Conservation (phyloP, 768 basidiomycete species). For the Coprinellus aureogranulatus region DNA sequence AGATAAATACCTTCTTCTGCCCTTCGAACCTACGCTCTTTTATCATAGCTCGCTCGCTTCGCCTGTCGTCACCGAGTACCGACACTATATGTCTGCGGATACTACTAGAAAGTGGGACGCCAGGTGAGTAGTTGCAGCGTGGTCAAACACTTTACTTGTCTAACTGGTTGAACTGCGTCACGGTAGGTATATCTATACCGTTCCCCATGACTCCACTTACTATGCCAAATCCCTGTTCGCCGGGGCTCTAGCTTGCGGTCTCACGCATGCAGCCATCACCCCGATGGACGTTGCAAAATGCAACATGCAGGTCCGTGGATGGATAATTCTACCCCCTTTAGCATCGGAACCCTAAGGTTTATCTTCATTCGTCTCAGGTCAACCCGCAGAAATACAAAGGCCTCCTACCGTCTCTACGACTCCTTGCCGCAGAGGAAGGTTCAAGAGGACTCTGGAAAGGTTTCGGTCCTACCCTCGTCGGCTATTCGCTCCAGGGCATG, state of each 20-base stretch:
- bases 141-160: too few relatives aligned
- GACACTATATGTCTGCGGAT: too few relatives aligned
- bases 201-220: conserved; percentile 73
- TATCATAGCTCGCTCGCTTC: too few relatives aligned
- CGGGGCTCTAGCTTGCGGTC: conserved; percentile 81
- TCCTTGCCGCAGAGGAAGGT: conserved; percentile 78
- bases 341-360: too few relatives aligned
- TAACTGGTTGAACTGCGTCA: too few relatives aligned
- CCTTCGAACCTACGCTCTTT: too few relatives aligned
- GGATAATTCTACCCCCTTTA: too few relatives aligned
- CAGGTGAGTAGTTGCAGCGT: too few relatives aligned
- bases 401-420: conserved; percentile 56
- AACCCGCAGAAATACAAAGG: conserved; percentile 74
- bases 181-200: conserved; percentile 61
- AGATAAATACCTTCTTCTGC: too few relatives aligned
- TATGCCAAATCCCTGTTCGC: conserved; percentile 87
- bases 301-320: conserved; percentile 96
- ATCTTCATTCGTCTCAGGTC: too few relatives aligned
- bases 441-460: conserved; percentile 90
- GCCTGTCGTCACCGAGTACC: too few relatives aligned
- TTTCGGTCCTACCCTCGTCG: conserved; percentile 87
- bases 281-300: conserved; percentile 88
- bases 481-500: conserved; percentile 94
- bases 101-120: too few relatives aligned
- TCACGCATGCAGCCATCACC: conserved; percentile 86